phyloP scores from a whole-genome alignment of 768 basidiomycete species.

The Suillus ampliporus region DNA sequence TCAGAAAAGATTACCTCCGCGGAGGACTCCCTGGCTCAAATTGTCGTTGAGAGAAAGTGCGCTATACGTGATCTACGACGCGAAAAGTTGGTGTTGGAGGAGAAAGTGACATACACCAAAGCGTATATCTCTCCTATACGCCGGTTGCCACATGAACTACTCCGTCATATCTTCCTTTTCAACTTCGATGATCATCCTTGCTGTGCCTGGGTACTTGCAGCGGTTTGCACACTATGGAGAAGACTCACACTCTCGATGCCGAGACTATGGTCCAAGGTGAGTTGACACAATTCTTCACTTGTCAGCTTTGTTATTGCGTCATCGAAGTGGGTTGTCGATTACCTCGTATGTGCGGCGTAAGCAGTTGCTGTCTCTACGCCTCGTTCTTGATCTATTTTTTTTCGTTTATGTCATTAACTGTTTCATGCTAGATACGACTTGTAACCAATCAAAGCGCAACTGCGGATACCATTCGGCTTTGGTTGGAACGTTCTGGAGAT shows the following conservation, averaged over 20 bases:
- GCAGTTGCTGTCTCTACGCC: not conserved
- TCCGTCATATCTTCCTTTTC: constrained; percentile 73
- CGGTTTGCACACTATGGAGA: constrained; percentile 73
- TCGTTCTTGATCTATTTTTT: constrained; percentile 9
- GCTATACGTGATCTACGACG: constrained; percentile 59
- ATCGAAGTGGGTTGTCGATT: constrained; percentile 10
- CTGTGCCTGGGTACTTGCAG: constrained; percentile 75
- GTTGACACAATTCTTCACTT: constrained; percentile 19
- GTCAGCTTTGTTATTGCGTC: constrained; percentile 13
- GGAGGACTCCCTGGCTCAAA: constrained; percentile 60
- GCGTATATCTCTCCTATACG: constrained; percentile 78
- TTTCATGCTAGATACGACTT: constrained; percentile 64
- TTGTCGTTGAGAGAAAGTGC: constrained; percentile 58
- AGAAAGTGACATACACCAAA: constrained; percentile 52
- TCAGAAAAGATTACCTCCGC: constrained; percentile 54
- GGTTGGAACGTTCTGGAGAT: constrained; percentile 80
- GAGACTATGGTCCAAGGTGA: constrained; percentile 77
- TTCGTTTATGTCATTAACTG: constrained; percentile 13
- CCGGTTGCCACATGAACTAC: constrained; percentile 72
- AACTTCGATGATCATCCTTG: constrained; percentile 74
- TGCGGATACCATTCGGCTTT: constrained; percentile 80
- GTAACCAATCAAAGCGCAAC: constrained; percentile 71
- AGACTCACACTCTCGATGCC: constrained; percentile 69
- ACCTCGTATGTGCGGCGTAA: constrained; percentile 1
- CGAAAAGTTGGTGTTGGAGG: constrained; percentile 55